phyloP scores from a whole-genome alignment of 2,329 filamentous ascomycete species.

The Helotiales sp. region DNA sequence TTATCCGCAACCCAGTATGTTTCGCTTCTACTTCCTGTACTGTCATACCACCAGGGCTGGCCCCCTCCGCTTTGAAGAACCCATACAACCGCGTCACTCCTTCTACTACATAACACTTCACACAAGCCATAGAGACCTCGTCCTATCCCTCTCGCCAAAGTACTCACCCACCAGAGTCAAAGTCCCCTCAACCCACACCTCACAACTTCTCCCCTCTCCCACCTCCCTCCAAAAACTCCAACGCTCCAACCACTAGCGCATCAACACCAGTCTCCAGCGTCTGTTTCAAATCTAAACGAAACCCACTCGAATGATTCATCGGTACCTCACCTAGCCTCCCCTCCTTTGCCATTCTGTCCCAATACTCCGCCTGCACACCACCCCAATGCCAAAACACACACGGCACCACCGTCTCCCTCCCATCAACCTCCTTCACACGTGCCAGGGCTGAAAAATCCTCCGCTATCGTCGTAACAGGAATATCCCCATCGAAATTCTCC shows the following conservation, averaged over 20 bases:
- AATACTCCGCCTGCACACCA: conserved; percentile 54
- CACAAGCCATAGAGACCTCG: too few relatives aligned
- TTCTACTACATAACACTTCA: too few relatives aligned
- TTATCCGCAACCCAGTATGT: too few relatives aligned
- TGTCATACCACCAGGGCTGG: too few relatives aligned
- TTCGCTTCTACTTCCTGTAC: too few relatives aligned
- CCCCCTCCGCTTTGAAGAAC: too few relatives aligned
- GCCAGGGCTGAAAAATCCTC: conserved; percentile 52
- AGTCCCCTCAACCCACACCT: too few relatives aligned
- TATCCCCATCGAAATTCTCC: conserved; percentile 24
- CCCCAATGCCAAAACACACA: conserved; percentile 63
- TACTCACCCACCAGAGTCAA: too few relatives aligned
- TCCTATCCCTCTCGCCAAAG: too few relatives aligned
- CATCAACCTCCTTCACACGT: conserved; percentile 48
- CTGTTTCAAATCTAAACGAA: conserved; percentile 62
- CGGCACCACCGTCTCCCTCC: conserved; percentile 50
- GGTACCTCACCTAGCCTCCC: conserved; percentile 55
- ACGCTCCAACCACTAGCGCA: conserved; percentile 54
- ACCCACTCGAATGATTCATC: conserved; percentile 61
- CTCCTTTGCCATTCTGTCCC: conserved; percentile 54
- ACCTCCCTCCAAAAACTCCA: conserved; percentile 47
- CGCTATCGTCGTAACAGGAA: conserved; percentile 20
- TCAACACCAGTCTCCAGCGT: conserved; percentile 58
- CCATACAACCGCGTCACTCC: too few relatives aligned
- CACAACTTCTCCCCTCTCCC: background rate